Conservation (phyloP, 768 basidiomycete species). For the Lyophyllum shimeji region DNA sequence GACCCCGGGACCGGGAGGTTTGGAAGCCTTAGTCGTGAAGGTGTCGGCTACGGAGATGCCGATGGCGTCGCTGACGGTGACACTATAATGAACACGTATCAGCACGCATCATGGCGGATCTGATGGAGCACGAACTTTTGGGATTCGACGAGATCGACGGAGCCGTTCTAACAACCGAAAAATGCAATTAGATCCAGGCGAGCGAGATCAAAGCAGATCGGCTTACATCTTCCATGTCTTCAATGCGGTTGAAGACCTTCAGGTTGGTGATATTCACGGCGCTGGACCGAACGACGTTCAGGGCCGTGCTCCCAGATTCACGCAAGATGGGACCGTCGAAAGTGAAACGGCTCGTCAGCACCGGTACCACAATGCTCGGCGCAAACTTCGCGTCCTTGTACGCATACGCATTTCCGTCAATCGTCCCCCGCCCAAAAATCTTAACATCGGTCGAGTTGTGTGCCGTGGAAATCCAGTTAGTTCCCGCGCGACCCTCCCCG, state of each 20-base stretch:
- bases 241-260: conserved; percentile 17
- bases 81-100: conserved; percentile 6
- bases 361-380: conserved; percentile 12
- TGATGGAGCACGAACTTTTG: conserved; percentile 11
- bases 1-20: conserved; percentile 2
- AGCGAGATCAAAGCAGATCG: no score
- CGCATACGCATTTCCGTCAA: conserved; percentile 14
- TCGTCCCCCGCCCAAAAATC: conserved; percentile 18
- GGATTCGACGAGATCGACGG: conserved; percentile 16
- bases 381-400: conserved; percentile 10
- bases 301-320: conserved; percentile 14
- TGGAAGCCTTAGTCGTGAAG: conserved; percentile 16
- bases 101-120: neutral
- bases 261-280: conserved; percentile 9
- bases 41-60: conserved; percentile 14
- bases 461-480: conserved; percentile 17
- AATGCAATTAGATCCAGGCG: neutral
- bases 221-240: conserved; percentile 15
- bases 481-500: conserved; percentile 13
- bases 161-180: conserved; percentile 12
- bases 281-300: conserved; percentile 16
- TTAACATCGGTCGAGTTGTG: conserved; percentile 17
- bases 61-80: conserved; percentile 12
- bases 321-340: conserved; percentile 16
- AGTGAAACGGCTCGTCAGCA: conserved; percentile 15